Conservation (phyloP, 345 rosid species). For the Erysimum cheiranthoides region DNA sequence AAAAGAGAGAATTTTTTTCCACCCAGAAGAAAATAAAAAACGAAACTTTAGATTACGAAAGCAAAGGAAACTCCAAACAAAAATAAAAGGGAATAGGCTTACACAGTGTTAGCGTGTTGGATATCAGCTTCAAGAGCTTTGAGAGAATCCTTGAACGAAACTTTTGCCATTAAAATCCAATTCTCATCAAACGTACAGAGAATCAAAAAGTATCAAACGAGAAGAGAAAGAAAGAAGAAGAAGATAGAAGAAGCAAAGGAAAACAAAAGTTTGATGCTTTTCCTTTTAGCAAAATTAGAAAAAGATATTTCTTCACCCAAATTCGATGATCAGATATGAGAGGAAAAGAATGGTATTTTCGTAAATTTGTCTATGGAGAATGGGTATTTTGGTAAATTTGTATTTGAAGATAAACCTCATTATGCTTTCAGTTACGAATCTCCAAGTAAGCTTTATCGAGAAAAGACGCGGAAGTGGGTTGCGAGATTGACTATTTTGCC, state of each 20-base stretch:
- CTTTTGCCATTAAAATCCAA: conserved; percentile 59
- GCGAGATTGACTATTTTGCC: neutral
- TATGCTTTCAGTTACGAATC: conserved; percentile 31
- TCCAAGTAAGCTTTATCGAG: conserved; percentile 33
- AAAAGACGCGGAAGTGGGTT: conserved; percentile 41
- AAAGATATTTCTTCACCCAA: conserved; percentile 32
- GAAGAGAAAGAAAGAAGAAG: conserved; percentile 25
- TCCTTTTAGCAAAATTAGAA: conserved; percentile 4
- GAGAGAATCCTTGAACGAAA: conserved; percentile 85
- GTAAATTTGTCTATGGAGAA: conserved; percentile 2
- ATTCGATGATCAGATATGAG: conserved; percentile 37
- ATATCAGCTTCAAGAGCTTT: conserved; percentile 95
- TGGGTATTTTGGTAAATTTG: conserved; percentile 25
- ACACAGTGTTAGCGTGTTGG: conserved; percentile 92
- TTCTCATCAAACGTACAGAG: conserved; percentile 25
- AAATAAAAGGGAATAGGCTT: conserved; percentile 39
- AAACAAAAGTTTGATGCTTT: conserved; percentile 30
- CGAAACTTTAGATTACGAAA: conserved; percentile 24
- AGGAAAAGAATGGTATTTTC: conserved; percentile 3
- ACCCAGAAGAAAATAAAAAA: conserved; percentile 4
- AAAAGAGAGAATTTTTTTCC: neutral
- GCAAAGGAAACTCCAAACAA: neutral
- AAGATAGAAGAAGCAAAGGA: conserved; percentile 22
- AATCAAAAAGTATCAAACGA: conserved; percentile 10
- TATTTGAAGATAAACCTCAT: conserved; percentile 2